Percentiles rank a stretch among this genome's conserved stretches.
These are phyloP conservation scores for Mytilinidion resinicola DNA, from an alignment of 495 filamentous ascomycete species.

Conservation along the genomic window DNA sequence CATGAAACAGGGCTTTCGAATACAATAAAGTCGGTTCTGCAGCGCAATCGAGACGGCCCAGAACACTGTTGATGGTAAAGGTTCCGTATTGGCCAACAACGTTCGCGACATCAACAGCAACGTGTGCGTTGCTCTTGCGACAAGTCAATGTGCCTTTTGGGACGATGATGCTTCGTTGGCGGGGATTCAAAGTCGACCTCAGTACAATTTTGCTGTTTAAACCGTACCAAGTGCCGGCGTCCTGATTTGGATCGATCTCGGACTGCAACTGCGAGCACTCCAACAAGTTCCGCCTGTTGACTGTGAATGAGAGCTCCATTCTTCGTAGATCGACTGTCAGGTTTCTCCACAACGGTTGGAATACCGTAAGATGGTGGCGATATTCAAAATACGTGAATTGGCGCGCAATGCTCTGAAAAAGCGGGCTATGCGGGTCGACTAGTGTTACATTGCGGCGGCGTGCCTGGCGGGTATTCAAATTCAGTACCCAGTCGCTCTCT, in stretches of 20 bases:
- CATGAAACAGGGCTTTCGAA: slow-evolving; percentile 29
- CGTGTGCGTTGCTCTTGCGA: slow-evolving; percentile 31
- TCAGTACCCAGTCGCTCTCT: slow-evolving; percentile 22
- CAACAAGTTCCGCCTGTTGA: slow-evolving; percentile 22
- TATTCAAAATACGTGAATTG: slow-evolving; percentile 24
- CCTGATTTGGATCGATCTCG: slow-evolving; percentile 32
- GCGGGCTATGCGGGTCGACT: slow-evolving; percentile 15
- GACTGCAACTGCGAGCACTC: slow-evolving; percentile 21
- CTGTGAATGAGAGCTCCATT: slow-evolving; percentile 26
- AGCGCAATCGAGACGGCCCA: slow-evolving; percentile 25
- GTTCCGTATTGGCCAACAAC: slow-evolving; percentile 31
- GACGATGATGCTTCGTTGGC: slow-evolving; percentile 31
- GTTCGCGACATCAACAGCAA: slow-evolving; percentile 25
- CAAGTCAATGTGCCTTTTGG: slow-evolving; percentile 13
- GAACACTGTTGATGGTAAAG: slow-evolving; percentile 27
- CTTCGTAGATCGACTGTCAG: slow-evolving; percentile 24
- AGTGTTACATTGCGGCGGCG: slow-evolving; percentile 9
- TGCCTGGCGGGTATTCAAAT: slow-evolving; percentile 18
- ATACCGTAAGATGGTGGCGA: slow-evolving; percentile 13
- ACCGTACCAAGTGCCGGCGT: slow-evolving; percentile 47
- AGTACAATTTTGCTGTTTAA: slow-evolving; percentile 43
- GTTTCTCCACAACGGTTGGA: slow-evolving; percentile 5
- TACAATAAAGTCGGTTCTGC: slow-evolving; percentile 28
- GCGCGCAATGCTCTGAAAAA: slow-evolving; percentile 14
- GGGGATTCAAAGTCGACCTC: slow-evolving; percentile 29